These are phyloP conservation scores for Diaporthe eres DNA, from an alignment of 2,329 filamentous ascomycete species.

Conservation along the genomic window DNA sequence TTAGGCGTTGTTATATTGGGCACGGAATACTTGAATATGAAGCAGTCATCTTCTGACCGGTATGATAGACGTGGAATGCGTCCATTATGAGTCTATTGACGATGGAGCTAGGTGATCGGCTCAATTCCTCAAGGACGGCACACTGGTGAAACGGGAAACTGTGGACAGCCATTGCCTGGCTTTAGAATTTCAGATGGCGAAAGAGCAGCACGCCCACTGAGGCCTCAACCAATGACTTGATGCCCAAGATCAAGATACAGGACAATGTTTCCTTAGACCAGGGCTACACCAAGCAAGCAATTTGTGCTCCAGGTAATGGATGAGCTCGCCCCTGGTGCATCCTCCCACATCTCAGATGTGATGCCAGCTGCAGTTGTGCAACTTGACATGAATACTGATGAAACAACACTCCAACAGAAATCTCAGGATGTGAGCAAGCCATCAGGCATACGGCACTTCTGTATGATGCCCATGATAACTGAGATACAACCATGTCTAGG, in stretches of 20 bases:
- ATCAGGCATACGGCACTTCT: background rate
- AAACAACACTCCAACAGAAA: background rate
- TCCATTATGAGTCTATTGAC: background rate
- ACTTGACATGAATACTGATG: background rate
- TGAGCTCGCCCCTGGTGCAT: background rate
- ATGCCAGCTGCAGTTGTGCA: background rate
- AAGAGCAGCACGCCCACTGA: no score
- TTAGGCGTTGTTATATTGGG: conserved; percentile 44
- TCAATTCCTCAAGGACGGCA: background rate
- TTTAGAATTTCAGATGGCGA: no score
- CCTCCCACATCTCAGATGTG: background rate
- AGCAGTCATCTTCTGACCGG: background rate
- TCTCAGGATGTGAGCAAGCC: no score
- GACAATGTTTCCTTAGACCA: no score
- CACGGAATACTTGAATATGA: conserved; percentile 2
- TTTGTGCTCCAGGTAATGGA: no score
- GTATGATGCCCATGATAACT: background rate
- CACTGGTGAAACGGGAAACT: accelerated
- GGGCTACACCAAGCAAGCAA: no score
- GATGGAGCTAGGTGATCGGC: background rate
- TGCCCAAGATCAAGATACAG: no score
- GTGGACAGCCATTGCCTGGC: no score
- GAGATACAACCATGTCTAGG: background rate
- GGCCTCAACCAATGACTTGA: no score
- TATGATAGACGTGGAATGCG: background rate